These are phyloP conservation scores for Scortechinia acanthostroma DNA, from an alignment of 2,329 filamentous ascomycete genomes.

Conservation along the genomic window DNA sequence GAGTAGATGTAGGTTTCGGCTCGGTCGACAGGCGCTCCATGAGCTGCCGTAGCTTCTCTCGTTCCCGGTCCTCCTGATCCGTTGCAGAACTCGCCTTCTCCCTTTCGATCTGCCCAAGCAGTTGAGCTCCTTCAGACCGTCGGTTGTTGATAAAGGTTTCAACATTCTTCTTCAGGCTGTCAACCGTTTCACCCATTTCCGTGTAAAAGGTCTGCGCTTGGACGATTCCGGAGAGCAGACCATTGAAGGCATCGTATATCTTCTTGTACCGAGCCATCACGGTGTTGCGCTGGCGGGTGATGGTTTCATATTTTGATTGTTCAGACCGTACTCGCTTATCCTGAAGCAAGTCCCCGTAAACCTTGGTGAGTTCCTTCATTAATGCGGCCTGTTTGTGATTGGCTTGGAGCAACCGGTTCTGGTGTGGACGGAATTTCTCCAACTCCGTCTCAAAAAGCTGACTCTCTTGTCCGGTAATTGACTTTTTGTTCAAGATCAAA, in stretches of 20 bases:
- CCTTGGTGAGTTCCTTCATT: constrained; percentile 86
- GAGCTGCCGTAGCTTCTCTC: constrained; percentile 75
- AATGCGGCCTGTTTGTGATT: constrained; percentile 90
- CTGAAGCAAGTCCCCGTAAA: constrained; percentile 81
- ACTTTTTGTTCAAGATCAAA: constrained; percentile 94
- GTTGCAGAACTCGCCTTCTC: constrained; percentile 57
- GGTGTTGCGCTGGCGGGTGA: constrained; percentile 73
- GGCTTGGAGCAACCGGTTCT: constrained; percentile 82
- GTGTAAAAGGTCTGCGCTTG: constrained; percentile 88
- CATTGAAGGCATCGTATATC: constrained; percentile 85
- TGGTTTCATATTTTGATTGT: constrained; percentile 87
- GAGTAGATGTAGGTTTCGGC: constrained; percentile 33
- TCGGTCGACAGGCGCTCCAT: constrained; percentile 97
- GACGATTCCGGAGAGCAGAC: constrained; percentile 76
- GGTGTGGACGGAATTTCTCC: constrained; percentile 93
- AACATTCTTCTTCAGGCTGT: constrained; percentile 89
- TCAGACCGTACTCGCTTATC: constrained; percentile 90
- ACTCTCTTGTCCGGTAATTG: constrained; percentile 82
- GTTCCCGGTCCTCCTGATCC: constrained; percentile 70
- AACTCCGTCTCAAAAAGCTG: constrained; percentile 91
- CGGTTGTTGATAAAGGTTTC: constrained; percentile 95
- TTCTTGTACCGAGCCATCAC: constrained; percentile 85
- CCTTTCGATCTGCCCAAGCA: constrained; percentile 81
- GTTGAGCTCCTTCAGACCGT: constrained; percentile 79
- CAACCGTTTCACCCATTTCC: constrained; percentile 91